phyloP scores from a whole-genome alignment of 140 eudicot genomes.

The Senecio squalidus region DNA sequence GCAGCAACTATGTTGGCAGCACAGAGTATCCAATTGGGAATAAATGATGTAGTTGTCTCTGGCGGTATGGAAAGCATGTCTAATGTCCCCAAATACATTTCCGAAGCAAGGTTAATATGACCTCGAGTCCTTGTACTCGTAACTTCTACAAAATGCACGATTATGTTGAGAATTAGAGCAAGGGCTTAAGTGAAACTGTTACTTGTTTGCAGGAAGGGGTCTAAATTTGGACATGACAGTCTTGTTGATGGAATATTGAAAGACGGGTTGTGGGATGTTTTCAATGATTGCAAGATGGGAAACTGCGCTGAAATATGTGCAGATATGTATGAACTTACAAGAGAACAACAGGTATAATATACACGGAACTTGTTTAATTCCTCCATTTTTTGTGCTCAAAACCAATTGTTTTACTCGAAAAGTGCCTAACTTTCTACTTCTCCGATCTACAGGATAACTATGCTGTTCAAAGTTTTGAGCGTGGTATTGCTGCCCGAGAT shows the following conservation, averaged over 20 bases:
- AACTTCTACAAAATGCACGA: neutral
- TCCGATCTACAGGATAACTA: constrained; percentile 64
- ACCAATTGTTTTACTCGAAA: no score
- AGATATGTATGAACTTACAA: constrained; percentile 61
- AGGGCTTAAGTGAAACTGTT: neutral
- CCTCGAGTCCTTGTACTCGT: neutral
- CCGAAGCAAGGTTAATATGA: constrained; percentile 70
- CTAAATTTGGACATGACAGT: constrained; percentile 87
- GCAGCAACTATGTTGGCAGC: constrained; percentile 96
- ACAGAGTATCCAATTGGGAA: constrained; percentile 90
- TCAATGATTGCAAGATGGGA: constrained; percentile 80
- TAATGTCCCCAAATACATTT: constrained; percentile 79
- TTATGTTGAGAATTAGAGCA: neutral
- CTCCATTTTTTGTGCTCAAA: neutral
- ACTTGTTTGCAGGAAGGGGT: constrained; percentile 68
- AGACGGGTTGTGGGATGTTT: constrained; percentile 95
- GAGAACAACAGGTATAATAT: constrained; percentile 78
- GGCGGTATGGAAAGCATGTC: constrained; percentile 99
- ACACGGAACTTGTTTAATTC: neutral
- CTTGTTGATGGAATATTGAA: constrained; percentile 87
- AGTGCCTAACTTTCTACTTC: neutral
- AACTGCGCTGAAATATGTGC: constrained; percentile 91
- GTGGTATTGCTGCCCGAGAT: constrained; percentile 94
- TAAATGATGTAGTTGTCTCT: constrained; percentile 80
- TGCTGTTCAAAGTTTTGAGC: constrained; percentile 94